Conservation (phyloP, 495 filamentous ascomycete genomes). For the Staphylotrichum tortipilum region DNA sequence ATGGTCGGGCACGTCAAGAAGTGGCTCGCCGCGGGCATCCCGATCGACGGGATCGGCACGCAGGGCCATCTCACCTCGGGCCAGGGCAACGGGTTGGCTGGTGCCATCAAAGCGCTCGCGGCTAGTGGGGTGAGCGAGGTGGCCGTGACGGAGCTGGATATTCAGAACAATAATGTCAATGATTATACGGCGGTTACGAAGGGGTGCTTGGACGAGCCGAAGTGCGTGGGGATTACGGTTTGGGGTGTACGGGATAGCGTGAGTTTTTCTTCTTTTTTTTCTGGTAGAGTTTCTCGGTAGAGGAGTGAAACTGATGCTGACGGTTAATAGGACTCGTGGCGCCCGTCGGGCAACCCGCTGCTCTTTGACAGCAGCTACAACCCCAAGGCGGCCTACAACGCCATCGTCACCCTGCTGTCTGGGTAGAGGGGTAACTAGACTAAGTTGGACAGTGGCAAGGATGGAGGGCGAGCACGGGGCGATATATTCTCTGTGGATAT, state of each 20-base stretch:
- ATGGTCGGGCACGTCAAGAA: slow-evolving; percentile 58
- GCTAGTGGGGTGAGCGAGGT: slow-evolving; percentile 45
- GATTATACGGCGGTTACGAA: slow-evolving; percentile 59
- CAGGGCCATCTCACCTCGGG: slow-evolving; percentile 54
- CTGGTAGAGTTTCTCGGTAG: no score
- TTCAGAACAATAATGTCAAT: slow-evolving; percentile 45
- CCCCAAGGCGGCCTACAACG: slow-evolving; percentile 57
- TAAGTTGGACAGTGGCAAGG: no score
- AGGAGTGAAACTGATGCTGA: no score
- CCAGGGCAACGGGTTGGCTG: slow-evolving; percentile 33
- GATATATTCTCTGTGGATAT: no score
- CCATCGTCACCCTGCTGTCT: slow-evolving; percentile 42
- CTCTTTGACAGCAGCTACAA: slow-evolving; percentile 57
- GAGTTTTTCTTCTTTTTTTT: slow-evolving; percentile 16
- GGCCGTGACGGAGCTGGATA: slow-evolving; percentile 59
- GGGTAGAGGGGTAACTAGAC: slow-evolving; percentile 30
- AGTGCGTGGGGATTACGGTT: slow-evolving; percentile 67
- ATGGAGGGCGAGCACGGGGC: no score
- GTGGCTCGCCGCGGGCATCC: slow-evolving; percentile 55
- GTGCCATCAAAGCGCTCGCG: slow-evolving; percentile 50
- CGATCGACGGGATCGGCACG: slow-evolving; percentile 66
- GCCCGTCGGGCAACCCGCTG: slow-evolving; percentile 48
- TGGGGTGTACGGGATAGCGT: slow-evolving; percentile 66
- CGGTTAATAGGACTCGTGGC: slow-evolving; percentile 51
- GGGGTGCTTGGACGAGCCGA: slow-evolving; percentile 53